phyloP scores from a whole-genome alignment of 148 eudicot genomes.

The Beta vulgaris region DNA sequence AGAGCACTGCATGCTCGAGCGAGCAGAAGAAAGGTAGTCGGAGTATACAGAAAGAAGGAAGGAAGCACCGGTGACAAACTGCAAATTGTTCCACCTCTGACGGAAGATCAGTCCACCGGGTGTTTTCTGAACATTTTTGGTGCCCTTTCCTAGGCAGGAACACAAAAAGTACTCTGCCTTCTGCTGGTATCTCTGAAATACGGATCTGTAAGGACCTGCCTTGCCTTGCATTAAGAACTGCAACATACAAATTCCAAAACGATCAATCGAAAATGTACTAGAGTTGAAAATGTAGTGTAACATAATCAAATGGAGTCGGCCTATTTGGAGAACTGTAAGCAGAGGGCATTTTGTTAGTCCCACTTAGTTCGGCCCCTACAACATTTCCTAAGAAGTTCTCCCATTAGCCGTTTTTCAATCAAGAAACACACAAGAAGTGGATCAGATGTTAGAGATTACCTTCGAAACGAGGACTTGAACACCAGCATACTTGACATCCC shows the following conservation, averaged over 20 bases:
- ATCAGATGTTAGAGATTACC: conserved; percentile 35
- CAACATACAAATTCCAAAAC: conserved; percentile 1
- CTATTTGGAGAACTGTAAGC: no score
- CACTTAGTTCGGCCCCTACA: no score
- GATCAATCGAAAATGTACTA: neutral
- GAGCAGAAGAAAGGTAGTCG: conserved; percentile 78
- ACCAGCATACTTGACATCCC: conserved; percentile 99
- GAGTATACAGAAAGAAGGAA: conserved; percentile 86
- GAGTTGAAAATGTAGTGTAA: neutral
- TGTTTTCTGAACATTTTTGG: conserved; percentile 69
- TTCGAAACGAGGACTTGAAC: conserved; percentile 94
- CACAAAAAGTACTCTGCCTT: conserved; percentile 95
- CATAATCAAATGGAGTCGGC: neutral
- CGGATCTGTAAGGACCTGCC: conserved; percentile 50
- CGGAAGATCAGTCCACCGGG: conserved; percentile 91
- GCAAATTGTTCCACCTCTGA: conserved; percentile 97
- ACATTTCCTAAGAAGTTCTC: no score
- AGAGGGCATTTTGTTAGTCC: no score
- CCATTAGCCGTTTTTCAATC: no score
- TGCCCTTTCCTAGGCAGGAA: conserved; percentile 85
- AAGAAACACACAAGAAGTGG: no score
- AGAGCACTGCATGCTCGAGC: conserved; percentile 50
- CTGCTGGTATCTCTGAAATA: conserved; percentile 63
- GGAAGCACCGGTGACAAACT: conserved; percentile 92
- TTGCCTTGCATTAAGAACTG: conserved; percentile 89